A percentile compares a stretch with the other conserved stretches of the same genome.
Evolutionary conservation across 108 stramenopile genomes (phyloP).

Genomic region (Skeletonema potamos): DNA sequence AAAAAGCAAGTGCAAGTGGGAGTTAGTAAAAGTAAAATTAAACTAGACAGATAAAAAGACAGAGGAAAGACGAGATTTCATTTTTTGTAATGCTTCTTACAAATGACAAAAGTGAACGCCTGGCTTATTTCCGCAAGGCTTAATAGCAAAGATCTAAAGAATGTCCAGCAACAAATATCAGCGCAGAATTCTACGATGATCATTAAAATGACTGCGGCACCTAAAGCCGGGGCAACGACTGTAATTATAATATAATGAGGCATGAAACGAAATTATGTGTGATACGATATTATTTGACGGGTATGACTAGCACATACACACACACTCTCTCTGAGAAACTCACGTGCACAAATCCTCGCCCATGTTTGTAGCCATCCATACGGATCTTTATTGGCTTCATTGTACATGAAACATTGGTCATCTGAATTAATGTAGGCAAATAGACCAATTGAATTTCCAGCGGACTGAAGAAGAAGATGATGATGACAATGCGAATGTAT

Average conservation of each 20-base stretch:
- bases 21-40: too few relatives aligned
- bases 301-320: too few relatives aligned
- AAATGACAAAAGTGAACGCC: neutral
- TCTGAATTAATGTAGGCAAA: neutral
- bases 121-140: neutral
- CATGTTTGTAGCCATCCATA: conserved; percentile 1
- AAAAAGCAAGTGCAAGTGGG: neutral
- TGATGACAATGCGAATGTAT: neutral
- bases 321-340: neutral
- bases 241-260: neutral
- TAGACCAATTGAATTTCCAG: neutral
- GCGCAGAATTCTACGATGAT: neutral
- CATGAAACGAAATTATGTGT: neutral
- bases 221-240: neutral
- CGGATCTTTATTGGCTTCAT: neutral
- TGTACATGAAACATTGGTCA: neutral
- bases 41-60: neutral
- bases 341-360: neutral
- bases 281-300: neutral
- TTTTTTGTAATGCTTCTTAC: neutral
- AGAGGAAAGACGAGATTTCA: neutral
- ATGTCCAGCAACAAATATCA: neutral
- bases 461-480: neutral
- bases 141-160: neutral
- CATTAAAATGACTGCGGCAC: neutral